These are phyloP conservation scores for Amylocystis lapponica DNA, from an alignment of 768 basidiomycete species.

Conservation along the genomic window DNA sequence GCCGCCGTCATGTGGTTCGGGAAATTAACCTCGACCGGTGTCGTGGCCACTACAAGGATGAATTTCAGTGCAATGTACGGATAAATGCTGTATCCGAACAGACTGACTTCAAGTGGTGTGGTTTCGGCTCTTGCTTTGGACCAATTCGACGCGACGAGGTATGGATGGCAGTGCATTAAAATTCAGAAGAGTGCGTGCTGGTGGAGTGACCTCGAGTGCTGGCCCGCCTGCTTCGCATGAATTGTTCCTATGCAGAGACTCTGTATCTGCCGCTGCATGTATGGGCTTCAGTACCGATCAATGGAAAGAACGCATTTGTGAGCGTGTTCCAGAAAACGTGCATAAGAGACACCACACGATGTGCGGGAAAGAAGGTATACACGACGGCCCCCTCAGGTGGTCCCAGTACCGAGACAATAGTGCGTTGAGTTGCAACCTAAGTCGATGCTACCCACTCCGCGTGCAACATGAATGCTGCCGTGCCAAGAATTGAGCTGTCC, in stretches of 20 bases:
- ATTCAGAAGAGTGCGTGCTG: too few relatives aligned
- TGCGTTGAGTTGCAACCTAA: slow-evolving; percentile 43
- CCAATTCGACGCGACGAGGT: slow-evolving; percentile 33
- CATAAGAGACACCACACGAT: too few relatives aligned
- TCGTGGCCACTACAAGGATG: slow-evolving; percentile 24
- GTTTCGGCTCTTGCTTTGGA: slow-evolving; percentile 45
- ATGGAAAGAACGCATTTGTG: slow-evolving; percentile 69
- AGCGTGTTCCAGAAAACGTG: slow-evolving; percentile 69
- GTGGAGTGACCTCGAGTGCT: too few relatives aligned
- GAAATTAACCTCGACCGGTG: slow-evolving; percentile 48
- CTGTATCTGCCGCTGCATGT: too few relatives aligned
- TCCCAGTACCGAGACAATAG: slow-evolving; percentile 34
- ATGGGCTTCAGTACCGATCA: slow-evolving; percentile 71
- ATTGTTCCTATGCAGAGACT: too few relatives aligned
- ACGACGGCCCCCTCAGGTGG: slow-evolving; percentile 53
- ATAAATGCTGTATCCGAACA: not conserved
- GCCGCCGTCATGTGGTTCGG: slow-evolving; percentile 57
- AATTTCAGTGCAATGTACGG: not conserved
- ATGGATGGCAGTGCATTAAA: too few relatives aligned
- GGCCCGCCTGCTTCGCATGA: too few relatives aligned
- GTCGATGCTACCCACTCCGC: slow-evolving; percentile 51
- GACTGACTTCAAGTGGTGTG: slow-evolving; percentile 58
- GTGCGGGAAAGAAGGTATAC: slow-evolving; percentile 39
- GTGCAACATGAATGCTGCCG: slow-evolving; percentile 59
- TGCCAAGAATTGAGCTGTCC: slow-evolving; percentile 75